Evolutionary conservation across 257 asterid genomes (phyloP), one percentile per base, ranked within the genome.

Genomic region (Striga asiatica): DNA sequence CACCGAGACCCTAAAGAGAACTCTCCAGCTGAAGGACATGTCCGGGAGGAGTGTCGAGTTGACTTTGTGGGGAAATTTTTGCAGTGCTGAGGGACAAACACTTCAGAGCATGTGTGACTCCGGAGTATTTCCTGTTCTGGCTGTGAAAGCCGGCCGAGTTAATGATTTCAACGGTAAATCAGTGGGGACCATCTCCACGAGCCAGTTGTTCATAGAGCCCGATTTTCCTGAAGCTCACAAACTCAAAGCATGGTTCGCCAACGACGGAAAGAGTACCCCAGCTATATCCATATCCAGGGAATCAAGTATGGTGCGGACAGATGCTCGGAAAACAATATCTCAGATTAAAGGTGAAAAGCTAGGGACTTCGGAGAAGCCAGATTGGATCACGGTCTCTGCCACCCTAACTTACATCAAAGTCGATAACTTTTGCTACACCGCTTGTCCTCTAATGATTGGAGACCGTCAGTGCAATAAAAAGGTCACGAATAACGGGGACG

Each of bases 41-140:
- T 91, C 98, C 45, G 96, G 98, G 27, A 77, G 76, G 74, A 87
- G 98, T 52, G 89, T 91, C 50, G 98, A 91, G 74, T 61, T 91
- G 63, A 84, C 96, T 69, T 22, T 91, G 70, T 91, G 98, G 98
- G 98, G 89, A 51, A 81, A 72, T 64, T 91, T 84, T 58, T 80
- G 92, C 76, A 78, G 78, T 63, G 81, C 76, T n/a, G 95, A 87
- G 70, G 98, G 98, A 18, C 86, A 77, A 69, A 69, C 74, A 14
- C 89, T 91, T 31, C 95, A 91, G 63, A 72, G 55, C 56, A 64
- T 78, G 77, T 87, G 92, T 49, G 96, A 81, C 65, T 78, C 95
- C 22, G 98, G 94, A 32, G 67, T 46, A 5, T 78, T 56, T 64
- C 94, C 98, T 28, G 84, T 91, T 63, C 68, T 91, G 71, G 98